A percentile compares a stretch with the other conserved stretches of the same genome.
Conservation (phyloP, 495 filamentous ascomycete species). For the Aspergillus sclerotioniger region DNA sequence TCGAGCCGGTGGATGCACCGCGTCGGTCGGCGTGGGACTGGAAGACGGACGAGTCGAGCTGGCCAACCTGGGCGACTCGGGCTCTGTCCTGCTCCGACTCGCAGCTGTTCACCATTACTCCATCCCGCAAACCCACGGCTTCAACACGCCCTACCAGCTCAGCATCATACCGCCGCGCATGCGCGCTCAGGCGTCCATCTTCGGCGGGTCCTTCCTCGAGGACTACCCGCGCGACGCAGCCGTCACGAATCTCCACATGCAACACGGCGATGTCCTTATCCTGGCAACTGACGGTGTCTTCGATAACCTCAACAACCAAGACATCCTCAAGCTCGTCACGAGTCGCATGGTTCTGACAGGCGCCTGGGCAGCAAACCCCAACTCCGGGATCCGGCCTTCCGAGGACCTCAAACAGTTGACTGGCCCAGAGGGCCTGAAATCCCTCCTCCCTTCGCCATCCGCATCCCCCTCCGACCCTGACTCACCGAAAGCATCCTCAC, state of each 20-base stretch:
- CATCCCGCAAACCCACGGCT: conserved; percentile 87
- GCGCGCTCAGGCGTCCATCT: conserved; percentile 69
- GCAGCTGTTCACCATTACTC: conserved; percentile 82
- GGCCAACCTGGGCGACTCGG: conserved; percentile 98
- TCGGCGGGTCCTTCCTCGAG: conserved; percentile 74
- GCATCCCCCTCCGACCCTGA: conserved; percentile 16
- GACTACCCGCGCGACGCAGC: conserved; percentile 85
- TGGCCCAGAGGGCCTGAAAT: conserved; percentile 36
- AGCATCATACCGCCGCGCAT: conserved; percentile 81
- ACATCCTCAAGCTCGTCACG: conserved; percentile 77
- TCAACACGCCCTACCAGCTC: conserved; percentile 96
- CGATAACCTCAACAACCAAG: conserved; percentile 91
- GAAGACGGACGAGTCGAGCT: conserved; percentile 73
- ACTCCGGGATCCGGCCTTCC: conserved; percentile 55
- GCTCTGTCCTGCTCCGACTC: conserved; percentile 78
- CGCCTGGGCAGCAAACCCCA: conserved; percentile 65
- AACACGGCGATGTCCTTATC: conserved; percentile 87
- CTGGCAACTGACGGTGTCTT: conserved; percentile 94
- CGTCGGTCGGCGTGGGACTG: conserved; percentile 72
- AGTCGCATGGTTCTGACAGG: conserved; percentile 66
- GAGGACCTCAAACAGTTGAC: conserved; percentile 54
- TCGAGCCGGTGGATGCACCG: conserved; percentile 83
- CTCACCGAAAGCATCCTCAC: conserved; percentile 12
- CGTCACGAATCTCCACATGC: conserved; percentile 67
- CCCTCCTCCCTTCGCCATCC: conserved; percentile 21